Evolutionary conservation across 2,329 filamentous ascomycete species (phyloP).

Genomic region (Paraphaeosphaeria sporulosa): DNA sequence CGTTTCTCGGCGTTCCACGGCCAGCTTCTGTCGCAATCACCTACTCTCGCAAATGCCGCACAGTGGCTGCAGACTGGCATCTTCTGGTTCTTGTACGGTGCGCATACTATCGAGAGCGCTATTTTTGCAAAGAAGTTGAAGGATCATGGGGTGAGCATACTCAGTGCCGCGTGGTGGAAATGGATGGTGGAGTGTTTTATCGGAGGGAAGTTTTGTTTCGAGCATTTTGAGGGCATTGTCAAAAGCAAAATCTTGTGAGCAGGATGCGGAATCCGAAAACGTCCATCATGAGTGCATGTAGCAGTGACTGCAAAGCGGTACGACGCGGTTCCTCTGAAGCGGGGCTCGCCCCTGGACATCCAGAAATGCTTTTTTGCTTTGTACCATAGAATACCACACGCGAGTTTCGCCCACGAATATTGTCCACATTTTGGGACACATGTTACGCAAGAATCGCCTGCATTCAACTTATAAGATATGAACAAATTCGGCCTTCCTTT

Average conservation of each 20-base stretch:
- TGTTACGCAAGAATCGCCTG: too few relatives aligned
- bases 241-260: slow-evolving; percentile 6
- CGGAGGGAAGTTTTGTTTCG: slow-evolving; percentile 30
- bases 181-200: slow-evolving; percentile 37
- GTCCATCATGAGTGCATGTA: too few relatives aligned
- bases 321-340: neutral
- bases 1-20: slow-evolving; percentile 29
- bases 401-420: too few relatives aligned
- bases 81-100: slow-evolving; percentile 34
- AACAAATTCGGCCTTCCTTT: too few relatives aligned
- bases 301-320: neutral
- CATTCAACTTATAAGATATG: too few relatives aligned
- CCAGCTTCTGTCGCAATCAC: slow-evolving; percentile 18
- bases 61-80: slow-evolving; percentile 30
- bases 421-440: too few relatives aligned
- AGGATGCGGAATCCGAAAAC: neutral
- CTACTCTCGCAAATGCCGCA: slow-evolving; percentile 22
- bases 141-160: slow-evolving; percentile 24
- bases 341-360: too few relatives aligned
- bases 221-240: slow-evolving; percentile 32
- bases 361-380: too few relatives aligned
- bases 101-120: slow-evolving; percentile 31
- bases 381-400: too few relatives aligned
- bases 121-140: slow-evolving; percentile 27
- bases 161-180: slow-evolving; percentile 29